Evolutionary conservation across 805 yeast genomes (phyloP), one percentile per base, ranked within the genome.

Genomic region (Saccharomycopsis sp.): DNA sequence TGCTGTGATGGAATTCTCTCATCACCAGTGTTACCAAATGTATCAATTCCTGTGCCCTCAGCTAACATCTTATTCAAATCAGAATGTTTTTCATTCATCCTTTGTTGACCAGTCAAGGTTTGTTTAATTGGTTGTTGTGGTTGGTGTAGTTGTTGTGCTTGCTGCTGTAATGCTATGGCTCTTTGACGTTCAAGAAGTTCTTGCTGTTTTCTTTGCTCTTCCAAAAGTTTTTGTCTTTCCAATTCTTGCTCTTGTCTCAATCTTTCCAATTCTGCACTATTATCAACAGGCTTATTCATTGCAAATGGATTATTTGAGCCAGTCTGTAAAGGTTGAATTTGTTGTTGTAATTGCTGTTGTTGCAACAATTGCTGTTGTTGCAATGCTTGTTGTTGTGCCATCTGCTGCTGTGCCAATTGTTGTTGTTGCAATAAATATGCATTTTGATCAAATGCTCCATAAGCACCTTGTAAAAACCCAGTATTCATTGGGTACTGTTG

Each of bases 1-100:
- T 85, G 90, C 58, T 90, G 97, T 38, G 95, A 94, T 2, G 97
- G 96, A 44, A 90, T 75, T 66, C 96, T 79, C 5, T 78, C 62
- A 17, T 77, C 81, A 44, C 95, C 95, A 14, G 83, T 79, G 62
- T 86, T 87, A 60, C 95, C 95, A 62, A 85, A 93, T 0, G 97
- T 89, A 65, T 89, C 98, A 46, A 87, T 70, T 26, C 96, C 97
- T 0, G 95, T 85, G 23, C 96, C 97, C 36, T 78, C 75, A 9
- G 93, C 86, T 52, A 90, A 68, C 44, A 89, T 69, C 43, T 75
- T 73, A 65, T 88, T 88, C 58, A 90, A 73, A 49, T 85, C 89
- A 51, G 87, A 68, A 71, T 75, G 64, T 57, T 74, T 69, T 37
- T 75, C 77, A 50, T 76, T 72, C 56, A 77, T 71, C 47, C 64